Evolutionary conservation across 257 asterid species (phyloP), one percentile per base, ranked within the genome.

Genomic region (Galeopsis tetrahit): DNA sequence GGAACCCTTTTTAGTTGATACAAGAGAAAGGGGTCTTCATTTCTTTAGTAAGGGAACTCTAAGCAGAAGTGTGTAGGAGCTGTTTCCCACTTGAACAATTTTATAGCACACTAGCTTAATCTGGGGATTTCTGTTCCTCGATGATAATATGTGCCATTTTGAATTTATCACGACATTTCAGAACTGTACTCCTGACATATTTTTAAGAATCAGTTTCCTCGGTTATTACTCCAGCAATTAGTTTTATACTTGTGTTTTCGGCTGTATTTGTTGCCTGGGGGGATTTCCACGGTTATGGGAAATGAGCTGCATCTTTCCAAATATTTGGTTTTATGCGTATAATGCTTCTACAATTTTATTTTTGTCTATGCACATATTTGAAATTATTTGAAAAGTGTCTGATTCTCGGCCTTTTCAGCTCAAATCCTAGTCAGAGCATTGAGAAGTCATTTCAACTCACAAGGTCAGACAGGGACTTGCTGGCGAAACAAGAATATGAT

Each of bases 401-500:
- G 63, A 61, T 57, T 33, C 70, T 80, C 63, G 60, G 40, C 55
- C 32, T 71, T 80, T 79, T 66, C 89, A 90, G 97, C 76, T 81
- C 96, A 34, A 92, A 80, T 77, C 98, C 97, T 81, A 86, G 88
- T 58, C 97, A 77, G 87, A 85, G 91, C 78, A 76, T 92, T 75
- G 97, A 90, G 75, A 92, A 85, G 80, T 86, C 96, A 69, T 95
- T 95, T 85, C 96, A 87, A 63, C 96, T 95, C 61, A 80, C 88
- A 31, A 82, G 98, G 74, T 86, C 93, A 2, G 97, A 95, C 77
- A 90, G 79, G 83, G 99, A 91, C 76, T 65, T 92, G 79, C 70
- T 95, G 84, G 73, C 88, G 4, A 92, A 90, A 80, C 92, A 85
- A 81, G 99, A 92, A 38, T 81, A 80, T 73, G 99, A 95, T 79